A percentile compares a stretch with the other conserved stretches of the same genome.
phyloP scores from a whole-genome alignment of 2,329 filamentous ascomycete species.

The Claviceps sp. region DNA sequence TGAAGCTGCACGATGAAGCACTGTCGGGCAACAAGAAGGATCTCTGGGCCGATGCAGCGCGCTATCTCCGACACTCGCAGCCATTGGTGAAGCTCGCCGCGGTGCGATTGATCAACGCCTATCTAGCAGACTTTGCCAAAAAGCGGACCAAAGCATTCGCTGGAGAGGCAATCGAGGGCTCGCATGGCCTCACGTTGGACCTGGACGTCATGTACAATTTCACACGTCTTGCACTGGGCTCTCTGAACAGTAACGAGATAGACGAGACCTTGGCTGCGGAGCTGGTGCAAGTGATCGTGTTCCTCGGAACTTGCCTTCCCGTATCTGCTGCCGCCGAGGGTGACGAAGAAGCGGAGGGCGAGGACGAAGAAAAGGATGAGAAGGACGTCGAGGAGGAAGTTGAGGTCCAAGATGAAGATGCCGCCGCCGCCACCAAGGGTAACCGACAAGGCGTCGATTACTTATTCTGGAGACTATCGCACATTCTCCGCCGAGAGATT shows the following conservation, averaged over 20 bases:
- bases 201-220: conserved; percentile 49
- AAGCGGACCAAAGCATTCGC: conserved; percentile 31
- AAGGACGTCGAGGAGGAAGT: conserved; percentile 23
- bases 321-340: conserved; percentile 25
- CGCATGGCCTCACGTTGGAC: conserved; percentile 55
- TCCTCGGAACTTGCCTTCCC: conserved; percentile 51
- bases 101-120: conserved; percentile 60
- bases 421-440: conserved; percentile 8
- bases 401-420: conserved; percentile 27
- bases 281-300: conserved; percentile 67
- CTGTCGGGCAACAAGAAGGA: conserved; percentile 44
- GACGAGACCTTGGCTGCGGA: conserved; percentile 67
- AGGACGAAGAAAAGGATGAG: neutral
- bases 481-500: conserved; percentile 64
- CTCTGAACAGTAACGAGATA: conserved; percentile 48
- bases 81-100: conserved; percentile 64
- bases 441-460: conserved; percentile 44
- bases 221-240: conserved; percentile 34
- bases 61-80: conserved; percentile 59
- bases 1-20: conserved; percentile 49
- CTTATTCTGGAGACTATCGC: conserved; percentile 65
- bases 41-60: conserved; percentile 60
- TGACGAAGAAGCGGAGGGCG: conserved; percentile 28
- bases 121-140: conserved; percentile 67
- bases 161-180: conserved; percentile 51